Percentiles rank a stretch among this genome's conserved stretches.
phyloP scores from a whole-genome alignment of 1,284 basidiomycete genomes.

The Apiotrichum montevideense region DNA sequence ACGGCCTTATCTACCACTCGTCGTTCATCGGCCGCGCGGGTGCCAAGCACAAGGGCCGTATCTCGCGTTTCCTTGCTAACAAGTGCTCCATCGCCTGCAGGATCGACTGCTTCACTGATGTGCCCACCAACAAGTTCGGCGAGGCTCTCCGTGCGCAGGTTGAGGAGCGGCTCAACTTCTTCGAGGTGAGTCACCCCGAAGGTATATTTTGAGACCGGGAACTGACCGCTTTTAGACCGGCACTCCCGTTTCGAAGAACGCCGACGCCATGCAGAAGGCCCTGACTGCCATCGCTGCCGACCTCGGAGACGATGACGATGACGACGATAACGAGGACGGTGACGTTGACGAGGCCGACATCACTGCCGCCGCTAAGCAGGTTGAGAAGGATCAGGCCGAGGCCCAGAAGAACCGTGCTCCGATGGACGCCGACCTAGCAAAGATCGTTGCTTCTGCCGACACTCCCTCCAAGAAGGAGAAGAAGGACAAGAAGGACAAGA shows the following conservation, averaged over 20 bases:
- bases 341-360: slow-evolving; percentile 49
- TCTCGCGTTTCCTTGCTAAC: slow-evolving; percentile 96
- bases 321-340: slow-evolving; percentile 58
- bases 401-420: slow-evolving; percentile 24
- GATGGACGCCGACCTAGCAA: slow-evolving; percentile 41
- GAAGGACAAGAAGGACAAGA: slow-evolving; percentile 73
- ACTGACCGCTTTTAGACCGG: slow-evolving; percentile 54
- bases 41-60: slow-evolving; percentile 94
- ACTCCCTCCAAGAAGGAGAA: slow-evolving; percentile 30
- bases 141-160: slow-evolving; percentile 91
- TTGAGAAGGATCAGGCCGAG: slow-evolving; percentile 52
- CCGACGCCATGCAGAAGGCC: slow-evolving; percentile 83
- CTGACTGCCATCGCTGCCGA: slow-evolving; percentile 64
- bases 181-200: slow-evolving; percentile 53
- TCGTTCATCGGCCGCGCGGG: slow-evolving; percentile 94
- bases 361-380: slow-evolving; percentile 43
- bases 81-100: slow-evolving; percentile 97
- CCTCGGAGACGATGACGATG: slow-evolving; percentile 63
- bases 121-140: slow-evolving; percentile 87
- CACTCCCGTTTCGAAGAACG: slow-evolving; percentile 72
- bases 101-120: slow-evolving; percentile 93
- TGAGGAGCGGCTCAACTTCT: slow-evolving; percentile 91
- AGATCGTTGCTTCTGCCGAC: slow-evolving; percentile 24
- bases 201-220: too few species aligned
- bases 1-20: slow-evolving; percentile 88